phyloP scores from a whole-genome alignment of 495 filamentous ascomycete genomes.

The Hypoxylon lienhwacheense region DNA sequence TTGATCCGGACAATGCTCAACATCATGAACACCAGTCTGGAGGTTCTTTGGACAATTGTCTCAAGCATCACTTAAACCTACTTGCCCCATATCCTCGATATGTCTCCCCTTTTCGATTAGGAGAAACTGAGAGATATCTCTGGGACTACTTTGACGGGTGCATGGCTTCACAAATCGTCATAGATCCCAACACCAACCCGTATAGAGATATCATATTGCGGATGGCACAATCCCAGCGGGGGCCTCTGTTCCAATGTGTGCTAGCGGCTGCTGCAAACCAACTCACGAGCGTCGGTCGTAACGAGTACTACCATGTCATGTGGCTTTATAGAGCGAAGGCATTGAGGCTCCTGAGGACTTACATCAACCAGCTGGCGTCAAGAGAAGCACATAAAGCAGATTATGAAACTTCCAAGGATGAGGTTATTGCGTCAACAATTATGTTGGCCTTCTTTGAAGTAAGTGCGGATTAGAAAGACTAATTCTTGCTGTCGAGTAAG shows the following conservation, averaged over 20 bases:
- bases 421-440: constrained; percentile 27
- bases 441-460: constrained; percentile 30
- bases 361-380: constrained; percentile 8
- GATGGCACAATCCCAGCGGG: constrained; percentile 20
- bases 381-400: not conserved
- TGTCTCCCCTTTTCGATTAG: constrained; percentile 18
- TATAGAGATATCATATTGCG: constrained; percentile 23
- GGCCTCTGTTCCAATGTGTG: constrained; percentile 26
- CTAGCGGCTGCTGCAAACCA: constrained; percentile 27
- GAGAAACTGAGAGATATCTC: constrained; percentile 19
- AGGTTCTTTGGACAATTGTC: not conserved
- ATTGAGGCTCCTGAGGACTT: constrained; percentile 14
- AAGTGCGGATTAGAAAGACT: not conserved
- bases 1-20: constrained; percentile 1
- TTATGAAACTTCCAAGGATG: constrained; percentile 12
- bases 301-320: constrained; percentile 16
- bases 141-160: constrained; percentile 22
- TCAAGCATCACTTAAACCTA: not conserved
- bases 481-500: not conserved
- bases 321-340: constrained; percentile 30
- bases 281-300: constrained; percentile 22
- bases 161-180: constrained; percentile 21
- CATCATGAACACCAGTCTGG: no score
- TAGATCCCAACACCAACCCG: constrained; percentile 23
- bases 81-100: constrained; percentile 14